A percentile compares a stretch with the other conserved stretches of the same genome.
Conservation (phyloP, 2,329 filamentous ascomycete species). For the Hymenoscyphus fraxineus region DNA sequence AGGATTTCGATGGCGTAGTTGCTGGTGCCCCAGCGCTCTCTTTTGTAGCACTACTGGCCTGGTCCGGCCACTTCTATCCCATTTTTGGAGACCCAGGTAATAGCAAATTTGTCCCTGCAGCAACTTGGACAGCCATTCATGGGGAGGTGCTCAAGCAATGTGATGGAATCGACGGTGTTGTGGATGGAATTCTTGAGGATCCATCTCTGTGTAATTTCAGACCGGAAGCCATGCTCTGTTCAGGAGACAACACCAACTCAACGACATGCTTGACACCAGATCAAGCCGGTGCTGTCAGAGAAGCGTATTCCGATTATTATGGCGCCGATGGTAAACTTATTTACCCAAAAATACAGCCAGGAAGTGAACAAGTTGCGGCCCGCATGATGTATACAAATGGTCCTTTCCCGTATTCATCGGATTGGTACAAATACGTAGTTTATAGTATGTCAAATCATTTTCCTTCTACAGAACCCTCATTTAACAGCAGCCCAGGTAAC, state of each 20-base stretch:
- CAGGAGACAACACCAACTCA: slow-evolving; percentile 29
- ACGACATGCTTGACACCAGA: slow-evolving; percentile 41
- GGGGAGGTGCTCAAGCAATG: slow-evolving; percentile 37
- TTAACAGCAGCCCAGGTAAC: slow-evolving; percentile 23
- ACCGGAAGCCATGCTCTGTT: slow-evolving; percentile 23
- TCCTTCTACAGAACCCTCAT: neutral
- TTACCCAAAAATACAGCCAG: slow-evolving; percentile 49
- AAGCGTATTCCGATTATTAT: slow-evolving; percentile 41
- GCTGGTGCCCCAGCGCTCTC: slow-evolving; percentile 38
- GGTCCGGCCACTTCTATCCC: slow-evolving; percentile 12
- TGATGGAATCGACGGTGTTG: slow-evolving; percentile 39
- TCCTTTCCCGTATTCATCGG: slow-evolving; percentile 41
- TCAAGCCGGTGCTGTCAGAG: slow-evolving; percentile 42
- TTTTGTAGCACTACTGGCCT: slow-evolving; percentile 19
- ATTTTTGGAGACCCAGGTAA: slow-evolving; percentile 15
- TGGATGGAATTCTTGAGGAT: slow-evolving; percentile 39
- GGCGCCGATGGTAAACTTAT: slow-evolving; percentile 43
- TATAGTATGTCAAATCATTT: slow-evolving; percentile 29
- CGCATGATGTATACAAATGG: slow-evolving; percentile 28
- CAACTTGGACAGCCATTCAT: slow-evolving; percentile 24
- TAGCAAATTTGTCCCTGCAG: slow-evolving; percentile 13
- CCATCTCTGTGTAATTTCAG: slow-evolving; percentile 37
- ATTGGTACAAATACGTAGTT: slow-evolving; percentile 48
- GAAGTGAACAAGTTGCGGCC: slow-evolving; percentile 39
- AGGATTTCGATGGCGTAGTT: slow-evolving; percentile 42